phyloP scores from a whole-genome alignment of 176 grass and related monocot genomes.

The Dactylis glomerata region DNA sequence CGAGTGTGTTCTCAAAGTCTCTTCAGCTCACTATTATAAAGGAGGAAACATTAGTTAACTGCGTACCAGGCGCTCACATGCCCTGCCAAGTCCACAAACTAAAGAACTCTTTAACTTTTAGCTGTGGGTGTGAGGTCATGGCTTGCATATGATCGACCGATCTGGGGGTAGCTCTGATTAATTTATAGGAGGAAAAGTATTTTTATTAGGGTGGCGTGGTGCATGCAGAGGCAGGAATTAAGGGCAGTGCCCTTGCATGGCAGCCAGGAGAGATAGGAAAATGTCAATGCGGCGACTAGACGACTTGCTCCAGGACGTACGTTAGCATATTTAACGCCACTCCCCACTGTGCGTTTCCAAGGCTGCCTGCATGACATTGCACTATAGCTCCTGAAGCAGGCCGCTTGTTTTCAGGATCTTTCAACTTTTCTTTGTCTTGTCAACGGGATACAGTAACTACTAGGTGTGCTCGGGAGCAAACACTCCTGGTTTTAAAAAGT shows the following conservation, averaged over 20 bases:
- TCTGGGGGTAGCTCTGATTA: not conserved
- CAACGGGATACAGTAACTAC: too few relatives aligned
- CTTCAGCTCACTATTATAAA: not conserved
- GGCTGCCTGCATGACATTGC: conserved; percentile 10
- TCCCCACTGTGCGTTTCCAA: conserved; percentile 44
- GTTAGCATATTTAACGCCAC: conserved; percentile 24
- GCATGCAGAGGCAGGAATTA: conserved; percentile 4
- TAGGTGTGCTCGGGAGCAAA: too few relatives aligned
- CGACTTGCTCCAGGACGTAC: not conserved
- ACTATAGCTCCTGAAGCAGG: not conserved
- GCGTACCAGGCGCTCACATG: not conserved
- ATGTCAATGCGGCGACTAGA: conserved; percentile 23
- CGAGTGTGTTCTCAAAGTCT: not conserved
- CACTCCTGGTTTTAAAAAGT: too few relatives aligned
- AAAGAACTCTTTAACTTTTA: conserved; percentile 18
- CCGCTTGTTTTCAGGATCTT: conserved; percentile 26
- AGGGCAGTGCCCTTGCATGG: conserved; percentile 12
- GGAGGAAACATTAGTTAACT: not conserved
- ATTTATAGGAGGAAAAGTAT: not conserved
- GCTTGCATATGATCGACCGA: conserved; percentile 32
- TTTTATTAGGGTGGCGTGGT: conserved; percentile 24
- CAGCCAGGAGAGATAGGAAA: conserved; percentile 7
- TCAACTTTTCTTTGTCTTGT: not conserved
- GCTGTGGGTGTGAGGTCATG: conserved; percentile 35
- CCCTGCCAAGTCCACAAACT: not conserved